phyloP scores from a whole-genome alignment of 1,139 yeast species.

The Protomyces arabidopsidicola region DNA sequence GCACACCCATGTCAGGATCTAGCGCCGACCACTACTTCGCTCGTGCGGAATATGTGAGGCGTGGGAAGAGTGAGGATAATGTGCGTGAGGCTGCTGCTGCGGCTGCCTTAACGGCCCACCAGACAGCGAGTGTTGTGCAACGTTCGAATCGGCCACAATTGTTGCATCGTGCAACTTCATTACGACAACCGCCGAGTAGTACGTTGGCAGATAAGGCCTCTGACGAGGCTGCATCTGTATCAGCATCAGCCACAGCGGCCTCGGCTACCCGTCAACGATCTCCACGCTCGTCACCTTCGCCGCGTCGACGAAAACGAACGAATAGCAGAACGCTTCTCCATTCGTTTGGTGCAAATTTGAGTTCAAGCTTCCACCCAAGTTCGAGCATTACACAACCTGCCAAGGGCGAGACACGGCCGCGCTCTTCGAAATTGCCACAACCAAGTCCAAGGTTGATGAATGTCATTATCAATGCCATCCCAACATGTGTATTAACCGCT shows the following conservation, averaged over 20 bases:
- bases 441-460: slow-evolving; percentile 34
- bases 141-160: not conserved
- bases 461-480: slow-evolving; percentile 41
- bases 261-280: not conserved
- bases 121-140: not conserved
- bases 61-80: slow-evolving; percentile 15
- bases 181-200: not conserved
- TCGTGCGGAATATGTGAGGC: not conserved
- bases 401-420: not conserved
- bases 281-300: slow-evolving; percentile 6
- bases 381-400: not conserved
- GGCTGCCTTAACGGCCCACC: not conserved
- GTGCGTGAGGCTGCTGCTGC: not conserved
- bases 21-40: slow-evolving; percentile 10
- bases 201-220: not conserved
- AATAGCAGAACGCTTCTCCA: slow-evolving; percentile 11
- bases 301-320: slow-evolving; percentile 13
- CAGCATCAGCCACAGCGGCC: not conserved
- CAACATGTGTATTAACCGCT: slow-evolving; percentile 40
- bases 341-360: slow-evolving; percentile 19
- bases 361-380: slow-evolving; percentile 9
- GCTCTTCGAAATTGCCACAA: not conserved
- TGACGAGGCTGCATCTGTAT: not conserved
- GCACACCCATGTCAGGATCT: slow-evolving; percentile 12
- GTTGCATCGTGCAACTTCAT: not conserved